Evolutionary conservation across 805 yeast species (phyloP).

Genomic region (Yarrowia divulgata): DNA sequence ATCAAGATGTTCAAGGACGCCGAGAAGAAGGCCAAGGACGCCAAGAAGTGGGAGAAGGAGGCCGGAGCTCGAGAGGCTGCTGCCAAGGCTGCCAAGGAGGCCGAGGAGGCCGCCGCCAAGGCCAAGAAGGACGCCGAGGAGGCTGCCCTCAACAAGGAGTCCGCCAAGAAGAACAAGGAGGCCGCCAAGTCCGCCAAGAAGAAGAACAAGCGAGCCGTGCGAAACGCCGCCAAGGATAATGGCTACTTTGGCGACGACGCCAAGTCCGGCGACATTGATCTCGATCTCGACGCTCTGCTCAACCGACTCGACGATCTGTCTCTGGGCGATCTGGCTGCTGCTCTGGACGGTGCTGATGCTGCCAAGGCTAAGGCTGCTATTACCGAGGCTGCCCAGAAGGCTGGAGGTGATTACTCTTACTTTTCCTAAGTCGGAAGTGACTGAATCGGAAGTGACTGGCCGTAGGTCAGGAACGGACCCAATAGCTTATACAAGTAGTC

Average conservation of each 20-base stretch:
- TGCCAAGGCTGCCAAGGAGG: conserved; percentile 83
- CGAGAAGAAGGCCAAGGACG: conserved; percentile 93
- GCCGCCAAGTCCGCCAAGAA: conserved; percentile 87
- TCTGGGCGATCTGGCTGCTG: conserved; percentile 75
- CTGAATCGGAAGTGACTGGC: too few species aligned
- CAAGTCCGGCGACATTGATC: conserved; percentile 64
- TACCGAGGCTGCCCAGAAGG: conserved; percentile 61
- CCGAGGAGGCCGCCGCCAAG: conserved; percentile 86
- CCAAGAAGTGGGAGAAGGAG: conserved; percentile 96
- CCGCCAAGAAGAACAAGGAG: conserved; percentile 94
- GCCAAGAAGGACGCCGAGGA: conserved; percentile 76
- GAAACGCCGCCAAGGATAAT: conserved; percentile 81
- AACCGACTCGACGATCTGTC: conserved; percentile 82
- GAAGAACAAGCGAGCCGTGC: conserved; percentile 91
- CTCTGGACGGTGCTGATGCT: conserved; percentile 63
- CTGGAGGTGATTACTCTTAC: conserved; percentile 45
- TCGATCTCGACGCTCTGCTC: conserved; percentile 79
- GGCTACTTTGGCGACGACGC: conserved; percentile 78
- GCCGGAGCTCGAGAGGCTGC: conserved; percentile 98
- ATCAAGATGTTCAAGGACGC: conserved; percentile 90
- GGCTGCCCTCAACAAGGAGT: conserved; percentile 69
- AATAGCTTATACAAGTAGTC: not conserved
- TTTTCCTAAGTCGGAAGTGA: not conserved
- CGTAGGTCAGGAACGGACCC: not conserved
- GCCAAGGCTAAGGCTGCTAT: conserved; percentile 66